phyloP scores from a whole-genome alignment of 352 stramenopile genomes.

The Nothophytophthora sp. region DNA sequence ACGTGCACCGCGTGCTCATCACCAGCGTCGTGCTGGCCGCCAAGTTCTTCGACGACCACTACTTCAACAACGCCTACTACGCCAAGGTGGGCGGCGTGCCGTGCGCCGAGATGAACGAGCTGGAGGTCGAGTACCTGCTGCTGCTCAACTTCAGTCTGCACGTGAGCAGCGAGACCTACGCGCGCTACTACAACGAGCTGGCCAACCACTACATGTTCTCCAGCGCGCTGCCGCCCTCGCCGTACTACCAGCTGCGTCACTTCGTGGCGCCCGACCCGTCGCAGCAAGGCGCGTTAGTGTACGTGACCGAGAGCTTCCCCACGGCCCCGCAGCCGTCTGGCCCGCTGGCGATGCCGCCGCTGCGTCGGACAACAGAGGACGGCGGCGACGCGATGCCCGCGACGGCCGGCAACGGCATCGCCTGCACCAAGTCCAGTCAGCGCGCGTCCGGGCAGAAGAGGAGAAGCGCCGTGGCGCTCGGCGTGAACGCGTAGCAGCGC shows the following conservation, averaged over 20 bases:
- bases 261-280: constrained; percentile 67
- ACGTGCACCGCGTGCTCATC: constrained; percentile 98
- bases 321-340: constrained; percentile 26
- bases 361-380: constrained; percentile 48
- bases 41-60: constrained; percentile 99
- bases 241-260: constrained; percentile 61
- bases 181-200: constrained; percentile 92
- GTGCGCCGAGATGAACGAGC: constrained; percentile 96
- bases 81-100: constrained; percentile 95
- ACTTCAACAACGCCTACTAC: constrained; percentile 99
- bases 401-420: constrained; percentile 34
- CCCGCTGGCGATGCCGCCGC: constrained; percentile 25
- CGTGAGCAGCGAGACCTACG: constrained; percentile 90
- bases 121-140: constrained; percentile 98
- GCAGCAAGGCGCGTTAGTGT: constrained; percentile 71
- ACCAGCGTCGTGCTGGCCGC: constrained; percentile 97
- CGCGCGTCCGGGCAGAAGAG: constrained; percentile 77
- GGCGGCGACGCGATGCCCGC: constrained; percentile 12
- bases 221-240: constrained; percentile 32
- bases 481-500: constrained; percentile 82
- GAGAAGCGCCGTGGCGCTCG: constrained; percentile 74
- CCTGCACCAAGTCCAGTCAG: constrained; percentile 51
- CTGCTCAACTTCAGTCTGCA: constrained; percentile 98
- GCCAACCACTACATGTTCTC: constrained; percentile 85
- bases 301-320: constrained; percentile 68